A percentile compares a stretch with the other conserved stretches of the same genome.
These are phyloP conservation scores for Pythium apleroticum DNA, from an alignment of 352 stramenopile genomes.

Conservation along the genomic window DNA sequence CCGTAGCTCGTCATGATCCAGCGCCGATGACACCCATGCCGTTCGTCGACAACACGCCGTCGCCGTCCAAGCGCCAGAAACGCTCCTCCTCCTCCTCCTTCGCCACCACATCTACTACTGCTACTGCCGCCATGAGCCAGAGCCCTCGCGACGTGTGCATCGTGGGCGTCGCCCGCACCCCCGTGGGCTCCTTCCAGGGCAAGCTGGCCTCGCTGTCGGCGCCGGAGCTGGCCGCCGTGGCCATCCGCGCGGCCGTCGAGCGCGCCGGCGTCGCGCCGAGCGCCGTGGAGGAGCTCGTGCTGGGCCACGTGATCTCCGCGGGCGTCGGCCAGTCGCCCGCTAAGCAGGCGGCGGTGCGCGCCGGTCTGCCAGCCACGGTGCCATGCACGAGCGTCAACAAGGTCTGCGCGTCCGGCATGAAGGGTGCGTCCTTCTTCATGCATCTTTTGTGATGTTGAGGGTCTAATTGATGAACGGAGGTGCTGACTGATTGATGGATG, in stretches of 20 bases:
- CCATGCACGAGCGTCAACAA: conserved; percentile 98
- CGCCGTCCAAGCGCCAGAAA: conserved; percentile 9
- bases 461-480: neutral
- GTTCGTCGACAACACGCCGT: conserved; percentile 13
- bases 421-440: conserved; percentile 39
- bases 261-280: conserved; percentile 44
- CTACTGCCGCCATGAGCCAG: conserved; percentile 8
- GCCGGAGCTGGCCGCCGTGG: conserved; percentile 86
- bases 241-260: conserved; percentile 64
- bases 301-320: conserved; percentile 94
- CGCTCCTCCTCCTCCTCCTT: conserved; percentile 1
- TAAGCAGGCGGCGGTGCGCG: conserved; percentile 85
- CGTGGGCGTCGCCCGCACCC: conserved; percentile 92
- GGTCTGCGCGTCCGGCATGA: conserved; percentile 95
- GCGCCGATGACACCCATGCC: conserved; percentile 4
- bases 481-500: neutral
- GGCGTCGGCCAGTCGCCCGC: conserved; percentile 94
- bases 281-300: conserved; percentile 92
- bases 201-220: conserved; percentile 81
- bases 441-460: neutral
- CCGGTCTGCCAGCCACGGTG: conserved; percentile 70
- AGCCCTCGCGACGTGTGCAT: conserved; percentile 85
- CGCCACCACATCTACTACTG: conserved; percentile 24
- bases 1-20: conserved; percentile 4
- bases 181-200: conserved; percentile 92